Conservation (phyloP, 2,329 filamentous ascomycete genomes). For the Colletotrichum scovillei region DNA sequence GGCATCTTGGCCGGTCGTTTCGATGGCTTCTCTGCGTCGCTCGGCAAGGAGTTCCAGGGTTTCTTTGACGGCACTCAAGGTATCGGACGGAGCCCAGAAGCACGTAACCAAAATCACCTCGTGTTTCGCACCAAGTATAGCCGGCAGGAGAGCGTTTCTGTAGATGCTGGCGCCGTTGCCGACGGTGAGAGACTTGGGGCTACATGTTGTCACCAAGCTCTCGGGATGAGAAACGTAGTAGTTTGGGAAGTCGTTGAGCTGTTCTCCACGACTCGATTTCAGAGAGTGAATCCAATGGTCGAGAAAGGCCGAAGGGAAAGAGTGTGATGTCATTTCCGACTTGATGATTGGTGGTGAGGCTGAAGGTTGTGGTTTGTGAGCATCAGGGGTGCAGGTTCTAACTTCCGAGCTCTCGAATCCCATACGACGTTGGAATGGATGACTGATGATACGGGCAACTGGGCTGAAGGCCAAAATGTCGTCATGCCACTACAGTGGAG, state of each 20-base stretch:
- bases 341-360: neutral
- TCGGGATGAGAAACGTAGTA: conserved; percentile 57
- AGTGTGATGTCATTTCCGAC: conserved; percentile 30
- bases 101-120: conserved; percentile 84
- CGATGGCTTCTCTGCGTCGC: conserved; percentile 50
- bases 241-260: conserved; percentile 58
- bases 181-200: conserved; percentile 60
- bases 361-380: conserved; percentile 2
- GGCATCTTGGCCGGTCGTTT: conserved; percentile 39
- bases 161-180: conserved; percentile 70
- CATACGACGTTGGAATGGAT: conserved; percentile 3
- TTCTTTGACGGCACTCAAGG: conserved; percentile 66
- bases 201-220: conserved; percentile 60
- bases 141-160: conserved; percentile 66
- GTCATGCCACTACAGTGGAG: conserved; percentile 10
- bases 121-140: conserved; percentile 67
- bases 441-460: neutral
- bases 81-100: conserved; percentile 80
- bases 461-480: conserved; percentile 8
- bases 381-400: conserved; percentile 17
- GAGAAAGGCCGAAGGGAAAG: conserved; percentile 51
- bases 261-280: conserved; percentile 44
- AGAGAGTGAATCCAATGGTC: conserved; percentile 47
- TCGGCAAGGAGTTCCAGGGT: conserved; percentile 70
- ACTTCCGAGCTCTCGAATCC: conserved; percentile 4